Evolutionary conservation across 148 eudicot species (phyloP), one percentile per base, ranked within the genome.

Genomic region (Nyssa sinensis): DNA sequence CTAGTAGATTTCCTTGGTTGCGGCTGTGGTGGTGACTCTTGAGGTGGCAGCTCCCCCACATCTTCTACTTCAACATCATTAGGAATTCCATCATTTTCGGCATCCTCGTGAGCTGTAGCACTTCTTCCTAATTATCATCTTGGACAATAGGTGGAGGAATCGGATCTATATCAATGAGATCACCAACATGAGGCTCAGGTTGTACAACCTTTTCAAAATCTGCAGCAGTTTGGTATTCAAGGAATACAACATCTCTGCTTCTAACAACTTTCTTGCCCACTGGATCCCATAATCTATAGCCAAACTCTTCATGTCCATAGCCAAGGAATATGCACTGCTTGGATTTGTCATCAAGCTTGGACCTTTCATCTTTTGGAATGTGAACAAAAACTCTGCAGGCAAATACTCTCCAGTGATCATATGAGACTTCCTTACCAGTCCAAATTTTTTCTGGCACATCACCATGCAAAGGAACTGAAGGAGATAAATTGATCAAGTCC

Each of bases 341-440:
- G 58, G 58, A 3, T 14, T 53, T 53, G 23, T 16, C 23, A 21
- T 53, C 23, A 53, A 53, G 23, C 60, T 77, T 77, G 29, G 60
- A 41, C 59, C 67, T 65, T 27, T 65, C 67, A 57, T 78, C 76
- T 41, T 28, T 78, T 0, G 72, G 76, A 13, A 78, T 72, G 14
- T 78, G 76, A 28, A 16, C 62, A 66, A 27, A 44, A 10, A 72
- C 62, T n/a, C 10, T 28, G 5, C 51, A 78, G 17, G 72, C 76
- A 72, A 78, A 78, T 30, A 72, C 72, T 19, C 25, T 72, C 64
- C 58, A 32, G 23, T 72, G 72, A 35, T 57, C 29, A 17, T 72
- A 66, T 7, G 51, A 58, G 23, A 72, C 72, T 14, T 72, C 31
- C n/a, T 31, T 72, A 0, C 53, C 2, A 1, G 0, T 53, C 58